Base-by-base conservation (phyloP, 257 asterid species). In the Capsicum rhomboideum region DNA sequence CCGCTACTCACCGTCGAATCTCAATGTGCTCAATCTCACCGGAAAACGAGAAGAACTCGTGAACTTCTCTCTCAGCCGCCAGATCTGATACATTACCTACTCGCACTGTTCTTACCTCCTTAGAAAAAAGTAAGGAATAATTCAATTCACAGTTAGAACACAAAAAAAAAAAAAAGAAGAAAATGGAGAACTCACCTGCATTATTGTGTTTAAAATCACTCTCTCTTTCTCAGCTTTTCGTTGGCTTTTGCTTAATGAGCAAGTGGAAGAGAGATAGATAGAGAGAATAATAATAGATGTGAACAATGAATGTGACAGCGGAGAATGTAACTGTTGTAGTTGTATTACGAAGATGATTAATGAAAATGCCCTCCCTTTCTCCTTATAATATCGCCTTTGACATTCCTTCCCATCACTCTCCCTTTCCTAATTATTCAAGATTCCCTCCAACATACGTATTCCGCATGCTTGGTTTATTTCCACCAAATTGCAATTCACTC, bases 11-110 rank as follows among this genome's bases (percentile, higher is more conserved):
- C 97, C 92, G 87, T 80, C 86, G 94, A 91, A 96, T 93, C 94
- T 94, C 94, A 86, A 96, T 86, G 84, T 82, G 91, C 64, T 96
- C 98, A 85, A 96, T 96, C 86, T 93, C 97, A 84, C 99, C 99
- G 80, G 99, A 94, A 86, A 96, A 94, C 0, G 99, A 96, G 87
- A 96, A 96, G 91, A 96, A 96, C 94, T 96, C 98, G 75, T 90
- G 97, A 68, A 96, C 91, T 91, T 96, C 99, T 88, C 99, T 90
- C 89, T 93, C 98, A 6, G 89, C 87, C 11, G 97, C 98, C 86
- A 95, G 98, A 95, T 95, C 97, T 88, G 98, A 95, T 46, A 95
- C 78, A 61, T 91, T 91, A 88, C 86, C 90, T 20, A 92, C 98
- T 79, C 92, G 85, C 20, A 95, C 97, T 10, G 95, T 93, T 83